Percentiles rank a stretch among this genome's conserved stretches.
These are phyloP conservation scores for Tieghemostelium lacteum DNA, from an alignment of 78 protist genomes.

Conservation along the genomic window DNA sequence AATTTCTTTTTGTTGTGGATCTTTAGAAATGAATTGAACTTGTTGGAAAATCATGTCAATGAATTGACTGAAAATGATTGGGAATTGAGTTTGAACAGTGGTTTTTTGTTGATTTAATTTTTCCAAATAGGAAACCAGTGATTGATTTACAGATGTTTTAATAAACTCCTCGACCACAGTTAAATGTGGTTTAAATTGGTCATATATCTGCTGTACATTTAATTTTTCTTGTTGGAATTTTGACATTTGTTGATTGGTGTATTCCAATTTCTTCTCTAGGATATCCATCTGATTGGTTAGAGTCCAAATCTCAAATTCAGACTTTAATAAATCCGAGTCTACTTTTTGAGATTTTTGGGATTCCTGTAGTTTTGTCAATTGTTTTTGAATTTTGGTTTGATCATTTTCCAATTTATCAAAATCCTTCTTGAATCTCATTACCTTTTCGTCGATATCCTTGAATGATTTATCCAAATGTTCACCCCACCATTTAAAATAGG, in stretches of 20 bases:
- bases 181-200: conserved; percentile 44
- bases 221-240: neutral
- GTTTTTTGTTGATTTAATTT: neutral
- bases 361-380: neutral
- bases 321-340: conserved; percentile 1
- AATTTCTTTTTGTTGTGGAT: neutral
- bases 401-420: conserved; percentile 56
- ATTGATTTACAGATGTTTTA: neutral
- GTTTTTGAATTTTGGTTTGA: conserved; percentile 35
- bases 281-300: conserved; percentile 13
- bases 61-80: conserved; percentile 14
- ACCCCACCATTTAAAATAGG: conserved; percentile 60
- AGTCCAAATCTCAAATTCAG: conserved; percentile 43
- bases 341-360: neutral
- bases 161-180: conserved; percentile 42
- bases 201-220: neutral
- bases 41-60: conserved; percentile 36
- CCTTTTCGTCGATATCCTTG: conserved; percentile 32
- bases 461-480: neutral
- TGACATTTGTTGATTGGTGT: conserved; percentile 6
- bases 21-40: neutral
- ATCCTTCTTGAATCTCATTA: conserved; percentile 37
- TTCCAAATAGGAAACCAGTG: neutral
- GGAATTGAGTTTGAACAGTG: neutral
- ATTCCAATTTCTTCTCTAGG: conserved; percentile 2